Evolutionary conservation across 495 filamentous ascomycete genomes (phyloP).

Genomic region (Penicillium samsonianum): DNA sequence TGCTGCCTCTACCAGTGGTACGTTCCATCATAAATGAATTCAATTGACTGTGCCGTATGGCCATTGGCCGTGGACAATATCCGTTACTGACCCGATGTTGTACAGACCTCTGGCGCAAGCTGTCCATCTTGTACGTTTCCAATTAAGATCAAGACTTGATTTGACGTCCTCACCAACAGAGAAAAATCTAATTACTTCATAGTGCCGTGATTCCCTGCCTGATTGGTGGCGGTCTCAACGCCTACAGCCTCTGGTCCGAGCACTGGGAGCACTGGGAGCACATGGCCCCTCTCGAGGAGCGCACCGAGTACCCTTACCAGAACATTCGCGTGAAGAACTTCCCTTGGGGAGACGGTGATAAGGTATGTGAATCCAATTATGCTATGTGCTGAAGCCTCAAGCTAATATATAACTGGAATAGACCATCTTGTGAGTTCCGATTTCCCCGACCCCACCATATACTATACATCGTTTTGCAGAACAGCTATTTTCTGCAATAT

Average conservation of each 20-base stretch:
- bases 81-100: conserved; percentile 37
- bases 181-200: conserved; percentile 20
- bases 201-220: conserved; percentile 72
- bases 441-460: neutral
- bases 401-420: conserved; percentile 40
- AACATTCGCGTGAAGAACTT: conserved; percentile 91
- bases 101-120: conserved; percentile 88
- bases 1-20: conserved; percentile 76
- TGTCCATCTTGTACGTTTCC: conserved; percentile 79
- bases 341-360: conserved; percentile 90
- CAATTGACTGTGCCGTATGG: neutral
- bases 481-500: neutral
- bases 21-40: conserved; percentile 31
- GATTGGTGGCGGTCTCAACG: conserved; percentile 70
- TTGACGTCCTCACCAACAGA: neutral
- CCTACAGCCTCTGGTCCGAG: conserved; percentile 86
- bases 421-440: conserved; percentile 66
- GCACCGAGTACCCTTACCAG: conserved; percentile 87
- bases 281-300: conserved; percentile 83
- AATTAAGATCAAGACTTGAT: conserved; percentile 9
- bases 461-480: neutral
- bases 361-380: conserved; percentile 57
- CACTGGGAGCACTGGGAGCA: conserved; percentile 95
- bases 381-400: neutral
- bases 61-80: neutral